phyloP scores from a whole-genome alignment of 2,329 filamentous ascomycete species.

The Emergomyces orientalis region DNA sequence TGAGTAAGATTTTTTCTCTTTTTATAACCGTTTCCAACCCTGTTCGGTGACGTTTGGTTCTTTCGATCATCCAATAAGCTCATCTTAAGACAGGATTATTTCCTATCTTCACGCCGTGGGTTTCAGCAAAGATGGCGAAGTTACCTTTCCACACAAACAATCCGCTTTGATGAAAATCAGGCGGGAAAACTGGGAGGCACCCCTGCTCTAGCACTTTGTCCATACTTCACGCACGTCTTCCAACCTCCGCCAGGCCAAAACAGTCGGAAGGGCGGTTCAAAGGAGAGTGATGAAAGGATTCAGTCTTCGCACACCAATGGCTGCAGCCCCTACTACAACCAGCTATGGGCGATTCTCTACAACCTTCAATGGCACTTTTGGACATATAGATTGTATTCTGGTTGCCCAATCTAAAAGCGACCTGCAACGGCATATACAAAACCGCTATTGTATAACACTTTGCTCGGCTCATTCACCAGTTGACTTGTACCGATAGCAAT shows the following conservation, averaged over 20 bases:
- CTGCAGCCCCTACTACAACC: background rate
- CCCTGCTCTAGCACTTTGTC: conserved; percentile 42
- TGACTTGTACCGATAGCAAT: no score
- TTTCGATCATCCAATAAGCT: background rate
- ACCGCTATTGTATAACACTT: background rate
- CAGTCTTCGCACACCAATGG: background rate
- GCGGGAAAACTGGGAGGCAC: conserved; percentile 70
- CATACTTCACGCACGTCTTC: background rate
- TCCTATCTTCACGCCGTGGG: conserved; percentile 62
- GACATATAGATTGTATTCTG: background rate
- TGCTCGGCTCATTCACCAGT: background rate
- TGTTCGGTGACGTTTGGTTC: background rate
- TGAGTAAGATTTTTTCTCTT: conserved; percentile 38
- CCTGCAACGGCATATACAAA: background rate
- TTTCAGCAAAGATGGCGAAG: conserved; percentile 78
- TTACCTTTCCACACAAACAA: conserved; percentile 87
- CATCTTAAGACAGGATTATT: conserved; percentile 47
- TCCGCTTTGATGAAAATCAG: conserved; percentile 73
- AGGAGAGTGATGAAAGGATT: background rate
- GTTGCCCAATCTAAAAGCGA: background rate
- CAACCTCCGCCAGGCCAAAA: background rate
- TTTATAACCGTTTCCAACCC: background rate
- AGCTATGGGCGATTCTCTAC: background rate
- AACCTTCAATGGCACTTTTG: background rate
- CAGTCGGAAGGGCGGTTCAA: background rate